A percentile compares a stretch with the other conserved stretches of the same genome.
These are phyloP conservation scores for Biscogniauxia marginata DNA, from an alignment of 2,329 filamentous ascomycete genomes.

Conservation along the genomic window DNA sequence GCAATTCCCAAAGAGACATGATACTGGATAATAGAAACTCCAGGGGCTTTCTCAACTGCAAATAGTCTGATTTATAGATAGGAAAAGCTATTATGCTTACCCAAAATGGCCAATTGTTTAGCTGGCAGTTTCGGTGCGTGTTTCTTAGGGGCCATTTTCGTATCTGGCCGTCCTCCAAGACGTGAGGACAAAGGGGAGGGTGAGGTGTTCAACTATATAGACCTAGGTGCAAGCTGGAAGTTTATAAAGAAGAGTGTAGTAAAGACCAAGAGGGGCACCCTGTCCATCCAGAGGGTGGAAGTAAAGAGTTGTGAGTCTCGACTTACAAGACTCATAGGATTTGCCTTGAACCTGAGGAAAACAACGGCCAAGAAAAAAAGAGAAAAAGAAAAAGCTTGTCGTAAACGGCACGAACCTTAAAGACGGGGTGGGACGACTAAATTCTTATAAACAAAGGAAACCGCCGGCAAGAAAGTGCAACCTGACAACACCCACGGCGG, in stretches of 20 bases:
- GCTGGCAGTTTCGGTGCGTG: constrained; percentile 64
- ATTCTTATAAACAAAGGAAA: constrained; percentile 18
- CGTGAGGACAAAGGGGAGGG: neutral
- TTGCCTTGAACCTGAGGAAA: constrained; percentile 6
- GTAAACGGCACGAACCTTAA: constrained; percentile 8
- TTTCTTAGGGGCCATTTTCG: constrained; percentile 22
- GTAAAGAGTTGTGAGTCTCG: no score
- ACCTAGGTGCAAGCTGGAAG: no score
- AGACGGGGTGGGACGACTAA: constrained; percentile 5
- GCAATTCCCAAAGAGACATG: neutral
- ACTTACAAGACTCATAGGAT: neutral
- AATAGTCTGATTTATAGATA: neutral
- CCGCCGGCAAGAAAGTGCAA: constrained; percentile 10
- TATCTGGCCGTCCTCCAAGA: neutral
- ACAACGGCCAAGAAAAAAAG: neutral
- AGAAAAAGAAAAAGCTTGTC: constrained; percentile 2
- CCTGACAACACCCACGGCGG: constrained; percentile 18
- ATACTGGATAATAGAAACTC: neutral
- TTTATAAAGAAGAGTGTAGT: no score
- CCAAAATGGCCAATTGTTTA: constrained; percentile 74
- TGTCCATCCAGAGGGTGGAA: no score
- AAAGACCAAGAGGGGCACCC: no score
- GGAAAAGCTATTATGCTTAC: constrained; percentile 46
- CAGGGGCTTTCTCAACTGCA: neutral
- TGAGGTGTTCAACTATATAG: no score